Evolutionary conservation across 2,329 filamentous ascomycete species (phyloP).

Genomic region (Cercospora zeina): DNA sequence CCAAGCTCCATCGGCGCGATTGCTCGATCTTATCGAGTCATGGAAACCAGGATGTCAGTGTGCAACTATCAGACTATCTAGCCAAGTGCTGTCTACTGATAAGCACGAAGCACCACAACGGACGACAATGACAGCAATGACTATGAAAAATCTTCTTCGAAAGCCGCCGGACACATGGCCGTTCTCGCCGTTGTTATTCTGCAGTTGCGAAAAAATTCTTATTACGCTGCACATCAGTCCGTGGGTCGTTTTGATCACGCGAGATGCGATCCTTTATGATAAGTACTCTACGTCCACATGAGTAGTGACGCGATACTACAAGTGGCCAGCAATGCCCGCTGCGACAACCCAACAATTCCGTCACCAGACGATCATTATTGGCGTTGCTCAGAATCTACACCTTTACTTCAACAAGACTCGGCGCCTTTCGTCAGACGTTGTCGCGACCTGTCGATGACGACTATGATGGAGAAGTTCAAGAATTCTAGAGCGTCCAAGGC

Average conservation of each 20-base stretch:
- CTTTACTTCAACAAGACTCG: conserved; percentile 16
- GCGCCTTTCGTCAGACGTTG: background rate
- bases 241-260: background rate
- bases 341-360: background rate
- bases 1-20: conserved; percentile 6
- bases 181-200: conserved; percentile 16
- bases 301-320: conserved; percentile 1
- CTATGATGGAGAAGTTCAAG: conserved; percentile 50
- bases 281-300: conserved; percentile 11
- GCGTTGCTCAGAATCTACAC: conserved; percentile 15
- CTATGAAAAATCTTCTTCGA: conserved; percentile 11
- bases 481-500: conserved; percentile 43
- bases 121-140: conserved; percentile 11
- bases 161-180: conserved; percentile 7
- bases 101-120: conserved; percentile 12
- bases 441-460: background rate
- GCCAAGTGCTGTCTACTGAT: conserved; percentile 12
- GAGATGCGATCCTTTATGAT: conserved; percentile 13
- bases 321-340: conserved; percentile 3
- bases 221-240: conserved; percentile 12
- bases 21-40: conserved; percentile 24
- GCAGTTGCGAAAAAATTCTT: conserved; percentile 18
- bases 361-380: background rate
- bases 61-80: conserved; percentile 16
- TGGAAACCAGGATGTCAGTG: conserved; percentile 6